Percentiles rank a stretch among this genome's conserved stretches.
These are phyloP conservation scores for Massarina eburnea DNA, from an alignment of 2,329 filamentous ascomycete genomes.

Conservation along the genomic window DNA sequence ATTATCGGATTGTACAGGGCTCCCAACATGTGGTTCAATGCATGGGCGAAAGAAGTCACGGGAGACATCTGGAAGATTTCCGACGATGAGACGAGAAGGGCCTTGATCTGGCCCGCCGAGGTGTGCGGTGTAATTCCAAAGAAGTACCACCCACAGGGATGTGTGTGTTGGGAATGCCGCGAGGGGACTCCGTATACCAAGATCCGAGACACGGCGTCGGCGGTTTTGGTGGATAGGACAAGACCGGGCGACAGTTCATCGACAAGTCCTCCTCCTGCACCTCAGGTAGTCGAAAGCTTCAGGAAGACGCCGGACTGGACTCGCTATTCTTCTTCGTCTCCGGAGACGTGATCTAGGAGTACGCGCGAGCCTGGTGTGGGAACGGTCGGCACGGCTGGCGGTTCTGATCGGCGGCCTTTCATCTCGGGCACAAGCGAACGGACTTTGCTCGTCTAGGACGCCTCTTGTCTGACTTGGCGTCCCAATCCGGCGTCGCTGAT, in stretches of 20 bases:
- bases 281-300: not conserved
- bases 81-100: constrained; percentile 11
- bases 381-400: not conserved
- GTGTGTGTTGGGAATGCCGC: constrained; percentile 14
- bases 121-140: constrained; percentile 13
- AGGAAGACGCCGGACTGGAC: not conserved
- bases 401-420: not conserved
- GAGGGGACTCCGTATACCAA: constrained; percentile 6
- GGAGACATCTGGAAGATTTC: constrained; percentile 14
- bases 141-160: constrained; percentile 6
- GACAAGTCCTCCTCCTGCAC: not conserved
- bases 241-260: not conserved
- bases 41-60: constrained; percentile 19
- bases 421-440: constrained; percentile 1
- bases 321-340: constrained; percentile 1
- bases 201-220: constrained; percentile 9
- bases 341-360: not conserved
- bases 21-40: constrained; percentile 21
- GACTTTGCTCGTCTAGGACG: not conserved
- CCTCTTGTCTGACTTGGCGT: not conserved
- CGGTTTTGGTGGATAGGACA: constrained; percentile 10
- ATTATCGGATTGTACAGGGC: constrained; percentile 19
- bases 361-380: not conserved
- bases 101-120: constrained; percentile 13
- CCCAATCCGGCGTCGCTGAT: no score